phyloP scores from a whole-genome alignment of 257 asterid species.

The Buddleja alternifolia region DNA sequence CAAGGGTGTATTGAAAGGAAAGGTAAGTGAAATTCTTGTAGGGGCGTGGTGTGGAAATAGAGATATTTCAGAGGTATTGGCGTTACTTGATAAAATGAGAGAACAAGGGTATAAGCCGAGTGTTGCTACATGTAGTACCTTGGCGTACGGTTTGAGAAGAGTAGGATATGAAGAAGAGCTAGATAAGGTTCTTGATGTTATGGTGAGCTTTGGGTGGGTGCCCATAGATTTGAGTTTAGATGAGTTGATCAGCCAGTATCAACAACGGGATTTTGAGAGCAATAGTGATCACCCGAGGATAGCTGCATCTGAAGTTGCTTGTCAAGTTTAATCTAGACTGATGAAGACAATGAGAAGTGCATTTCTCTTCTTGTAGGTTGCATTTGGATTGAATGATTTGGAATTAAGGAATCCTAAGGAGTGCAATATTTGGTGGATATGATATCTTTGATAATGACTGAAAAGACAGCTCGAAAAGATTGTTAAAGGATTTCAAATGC shows the following conservation, averaged over 20 bases:
- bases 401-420: too few relatives aligned
- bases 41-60: constrained; percentile 59
- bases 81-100: constrained; percentile 57
- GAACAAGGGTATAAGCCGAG: constrained; percentile 66
- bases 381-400: too few relatives aligned
- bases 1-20: constrained; percentile 60
- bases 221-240: constrained; percentile 46
- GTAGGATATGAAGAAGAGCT: constrained; percentile 60
- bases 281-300: constrained; percentile 30
- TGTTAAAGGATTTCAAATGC: too few relatives aligned
- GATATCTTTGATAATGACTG: too few relatives aligned
- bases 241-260: constrained; percentile 47
- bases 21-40: constrained; percentile 49
- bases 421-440: too few relatives aligned
- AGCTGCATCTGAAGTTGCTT: constrained; percentile 50
- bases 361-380: too few relatives aligned
- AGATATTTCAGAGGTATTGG: constrained; percentile 48
- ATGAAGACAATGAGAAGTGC: constrained; percentile 20
- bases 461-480: too few relatives aligned
- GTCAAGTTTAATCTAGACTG: constrained; percentile 39
- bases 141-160: constrained; percentile 59
- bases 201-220: constrained; percentile 72
- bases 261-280: constrained; percentile 33
- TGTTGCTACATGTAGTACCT: constrained; percentile 59
- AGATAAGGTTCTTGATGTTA: constrained; percentile 48